These are phyloP conservation scores for Tricholoma saponaceum DNA, from an alignment of 768 basidiomycete genomes.

Conservation along the genomic window DNA sequence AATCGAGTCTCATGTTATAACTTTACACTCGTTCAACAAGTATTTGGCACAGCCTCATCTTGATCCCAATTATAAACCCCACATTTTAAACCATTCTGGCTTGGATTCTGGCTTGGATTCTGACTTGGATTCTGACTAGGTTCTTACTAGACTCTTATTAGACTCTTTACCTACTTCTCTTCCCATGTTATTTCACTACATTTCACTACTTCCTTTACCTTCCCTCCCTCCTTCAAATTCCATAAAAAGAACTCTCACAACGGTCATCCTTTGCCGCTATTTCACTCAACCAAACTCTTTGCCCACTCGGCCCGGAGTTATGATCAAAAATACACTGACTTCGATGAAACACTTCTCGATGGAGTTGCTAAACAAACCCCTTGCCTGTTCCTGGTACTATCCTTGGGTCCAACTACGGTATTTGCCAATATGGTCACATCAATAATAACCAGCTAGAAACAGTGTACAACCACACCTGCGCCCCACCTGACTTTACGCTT, in stretches of 20 bases:
- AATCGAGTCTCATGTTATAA: conserved; percentile 15
- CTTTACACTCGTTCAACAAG: conserved; percentile 2
- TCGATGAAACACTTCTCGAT: background rate
- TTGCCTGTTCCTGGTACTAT: background rate
- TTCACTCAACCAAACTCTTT: conserved; percentile 3
- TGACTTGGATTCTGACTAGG: too few species aligned
- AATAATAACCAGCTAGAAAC: too few species aligned
- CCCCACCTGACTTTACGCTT: too few species aligned
- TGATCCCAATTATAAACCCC: background rate
- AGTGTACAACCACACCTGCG: too few species aligned
- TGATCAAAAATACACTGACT: background rate
- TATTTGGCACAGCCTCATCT: background rate
- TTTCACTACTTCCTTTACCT: background rate
- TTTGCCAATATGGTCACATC: background rate
- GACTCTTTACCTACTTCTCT: background rate
- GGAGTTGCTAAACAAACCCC: background rate
- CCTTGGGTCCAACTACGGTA: background rate
- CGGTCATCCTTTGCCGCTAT: conserved; percentile 23
- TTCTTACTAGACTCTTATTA: too few species aligned
- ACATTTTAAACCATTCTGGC: too few species aligned
- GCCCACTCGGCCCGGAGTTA: conserved; percentile 8
- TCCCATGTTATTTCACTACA: background rate
- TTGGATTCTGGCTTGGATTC: too few species aligned
- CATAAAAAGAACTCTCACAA: conserved; percentile 16
- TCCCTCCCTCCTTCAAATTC: background rate